Conservation (phyloP, 768 basidiomycete genomes). For the Leucosporidium yakuticum region DNA sequence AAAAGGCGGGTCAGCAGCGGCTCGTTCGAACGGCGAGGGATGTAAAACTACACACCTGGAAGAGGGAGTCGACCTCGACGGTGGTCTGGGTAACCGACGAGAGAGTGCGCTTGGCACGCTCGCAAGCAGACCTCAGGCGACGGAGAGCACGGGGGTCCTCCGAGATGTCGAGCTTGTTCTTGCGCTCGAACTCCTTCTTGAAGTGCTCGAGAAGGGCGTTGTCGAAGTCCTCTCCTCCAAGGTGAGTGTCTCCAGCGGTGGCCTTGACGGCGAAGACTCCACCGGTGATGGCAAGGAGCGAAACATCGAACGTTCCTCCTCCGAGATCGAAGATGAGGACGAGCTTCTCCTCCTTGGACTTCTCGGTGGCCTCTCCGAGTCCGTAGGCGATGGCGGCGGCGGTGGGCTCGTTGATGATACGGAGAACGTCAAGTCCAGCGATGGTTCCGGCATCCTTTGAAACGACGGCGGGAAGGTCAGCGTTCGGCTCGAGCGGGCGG, state of each 20-base stretch:
- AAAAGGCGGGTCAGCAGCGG: not conserved
- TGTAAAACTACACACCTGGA: constrained; percentile 56
- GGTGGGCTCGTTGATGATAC: constrained; percentile 99
- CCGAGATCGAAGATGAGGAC: constrained; percentile 99
- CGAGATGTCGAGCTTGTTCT: constrained; percentile 94
- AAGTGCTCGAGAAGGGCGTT: constrained; percentile 97
- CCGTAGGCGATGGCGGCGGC: constrained; percentile 99
- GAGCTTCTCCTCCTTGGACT: constrained; percentile 90
- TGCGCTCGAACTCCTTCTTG: constrained; percentile 98
- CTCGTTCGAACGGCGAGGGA: not conserved
- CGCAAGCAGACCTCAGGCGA: constrained; percentile 92
- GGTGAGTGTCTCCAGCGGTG: constrained; percentile 97
- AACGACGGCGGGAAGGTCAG: not conserved
- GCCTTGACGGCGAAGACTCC: constrained; percentile 99
- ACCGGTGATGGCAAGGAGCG: constrained; percentile 91
- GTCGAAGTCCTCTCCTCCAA: constrained; percentile 99
- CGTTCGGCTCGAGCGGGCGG: not conserved
- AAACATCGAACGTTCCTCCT: constrained; percentile 99
- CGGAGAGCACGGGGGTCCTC: constrained; percentile 94
- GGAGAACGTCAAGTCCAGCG: constrained; percentile 95
- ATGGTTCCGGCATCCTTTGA: constrained; percentile 86
- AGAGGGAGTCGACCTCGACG: constrained; percentile 97
- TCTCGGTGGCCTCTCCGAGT: constrained; percentile 60
- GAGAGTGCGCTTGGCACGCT: constrained; percentile 98
- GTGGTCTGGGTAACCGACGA: constrained; percentile 98